Conservation (phyloP, 106 monocot species). For the Phalaenopsis aphrodite region DNA sequence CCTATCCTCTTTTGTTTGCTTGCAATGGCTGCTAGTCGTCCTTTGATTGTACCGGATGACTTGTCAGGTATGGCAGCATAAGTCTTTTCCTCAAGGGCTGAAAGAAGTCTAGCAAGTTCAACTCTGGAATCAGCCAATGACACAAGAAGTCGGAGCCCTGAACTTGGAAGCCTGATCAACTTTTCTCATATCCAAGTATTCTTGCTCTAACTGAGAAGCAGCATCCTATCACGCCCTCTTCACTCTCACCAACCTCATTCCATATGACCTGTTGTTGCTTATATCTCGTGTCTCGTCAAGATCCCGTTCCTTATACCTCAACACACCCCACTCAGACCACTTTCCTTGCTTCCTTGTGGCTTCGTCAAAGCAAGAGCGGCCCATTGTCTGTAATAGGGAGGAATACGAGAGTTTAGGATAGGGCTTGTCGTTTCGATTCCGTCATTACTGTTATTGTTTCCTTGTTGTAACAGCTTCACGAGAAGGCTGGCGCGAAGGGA, state of each 20-base stretch:
- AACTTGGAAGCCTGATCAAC: conserved; percentile 77
- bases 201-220: conserved; percentile 67
- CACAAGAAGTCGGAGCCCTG: conserved; percentile 53
- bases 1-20: conserved; percentile 75
- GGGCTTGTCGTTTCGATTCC: no score
- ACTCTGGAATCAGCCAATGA: conserved; percentile 55
- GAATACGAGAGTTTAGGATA: no score
- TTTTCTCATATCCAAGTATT: conserved; percentile 77
- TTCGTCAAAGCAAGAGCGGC: no score
- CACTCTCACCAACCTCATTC: conserved; percentile 88
- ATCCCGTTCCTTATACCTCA: neutral
- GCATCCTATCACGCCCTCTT: conserved; percentile 66
- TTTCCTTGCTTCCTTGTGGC: neutral
- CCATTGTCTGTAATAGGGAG: no score
- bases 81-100: conserved; percentile 62
- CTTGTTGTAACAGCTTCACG: no score
- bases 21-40: conserved; percentile 73
- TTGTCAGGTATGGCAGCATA: conserved; percentile 61
- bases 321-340: neutral
- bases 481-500: no score
- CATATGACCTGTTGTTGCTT: conserved; percentile 44
- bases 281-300: neutral
- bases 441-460: no score
- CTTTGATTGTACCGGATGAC: conserved; percentile 82
- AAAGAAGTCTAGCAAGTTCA: conserved; percentile 44